Base-by-base conservation (phyloP, 2,329 filamentous ascomycete genomes). In the Aspergillus terreus region DNA sequence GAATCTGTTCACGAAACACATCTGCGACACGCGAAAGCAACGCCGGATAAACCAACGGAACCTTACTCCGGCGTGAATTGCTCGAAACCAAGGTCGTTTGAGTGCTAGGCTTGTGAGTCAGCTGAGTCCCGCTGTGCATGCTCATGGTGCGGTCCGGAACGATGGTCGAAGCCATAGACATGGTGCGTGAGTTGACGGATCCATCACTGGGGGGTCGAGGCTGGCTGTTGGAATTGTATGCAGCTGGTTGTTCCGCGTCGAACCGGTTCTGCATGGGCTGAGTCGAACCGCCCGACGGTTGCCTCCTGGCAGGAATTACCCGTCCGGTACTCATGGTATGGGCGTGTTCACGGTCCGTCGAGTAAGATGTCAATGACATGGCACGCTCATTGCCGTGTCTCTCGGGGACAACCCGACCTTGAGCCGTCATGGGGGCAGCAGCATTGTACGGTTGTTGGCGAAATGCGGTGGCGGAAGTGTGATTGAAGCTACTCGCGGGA, bases 281-380 rank as follows among this genome's bases (percentile, higher is more conserved):
- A 15, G 56, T 58, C 38, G 64, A 69, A 40, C 73, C 71, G n/a
- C 69, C 71, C 10, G 82, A 83, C 52, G 84, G 83, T 54, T 82
- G 76, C 57, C 80, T 78, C 71, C 88, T 82, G 63, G 86, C 88
- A 2, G 94, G 94, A 59, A 99, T 95, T 17, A 95, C 81, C 59
- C 94, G 83, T 44, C 94, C 94, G 17, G 65, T 71, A 67, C 89
- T 95, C 83, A 92, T 95, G 5, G 92, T 96, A 71, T 96, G 92
- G 11, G 77, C 73, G 69, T 94, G 87, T 42, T 91, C 78, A 63
- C 88, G 81, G 61, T 95, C 90, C 49, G 87, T 80, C 3, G 86
- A 80, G 60, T 90, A 88, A 9, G 88, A 90, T 4, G 87, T 94
- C 86, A 99, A 87, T 43, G 92, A 96, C 94, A 97, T 97, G 57